Base-by-base conservation (phyloP, 108 stramenopile species). In the Phaeodactylum tricornutum region DNA sequence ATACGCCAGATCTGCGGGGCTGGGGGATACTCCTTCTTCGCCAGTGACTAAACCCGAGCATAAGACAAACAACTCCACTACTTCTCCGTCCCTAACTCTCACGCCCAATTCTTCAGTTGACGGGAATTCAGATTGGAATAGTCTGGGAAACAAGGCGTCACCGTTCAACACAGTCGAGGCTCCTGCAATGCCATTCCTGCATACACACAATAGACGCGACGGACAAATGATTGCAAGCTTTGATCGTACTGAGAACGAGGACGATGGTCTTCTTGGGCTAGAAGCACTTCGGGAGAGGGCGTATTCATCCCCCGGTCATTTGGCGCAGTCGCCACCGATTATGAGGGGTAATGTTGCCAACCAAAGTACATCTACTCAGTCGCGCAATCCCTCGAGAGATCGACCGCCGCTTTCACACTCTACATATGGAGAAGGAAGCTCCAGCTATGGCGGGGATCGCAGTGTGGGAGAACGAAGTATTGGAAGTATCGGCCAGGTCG, bases 91-190 rank as follows among this genome's bases (percentile, higher is more conserved):
- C 17, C 28, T 61, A 24, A 62, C 69, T 9, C 47, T 71, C 9
- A 71, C 65, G 16, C 66, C 66, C 4, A 67, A 60, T 14, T 75
- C 67, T 4, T 75, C 74, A 8, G 30, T 72, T 6, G 67, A 69
- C 32, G 64, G 61, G 31, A 53, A 51, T 32, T 45, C 53, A 8
- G 25, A 43, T n/a, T 47, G 37, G 24, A 30, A n/a, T 15, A 29
- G 49, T 24, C 11, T 48, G 15, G 45, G 17, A 29, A n/a, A 40
- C 25, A n/a, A 41, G 29, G 22, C 53, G 43, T 39, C 54, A 42
- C 4, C 43, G 47, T n/a, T n/a, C n/a, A n/a, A n/a, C n/a, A n/a
- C n/a, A 17, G 56, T 40, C 26, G 41, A 38, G 24, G 53, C 35
- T 9, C 59, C 59, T 11, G 32, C 66, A 30, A 31, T 60, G 2